Base-by-base conservation (phyloP, 2,329 filamentous ascomycete species). In the Purpureocillium takamizusanense region DNA sequence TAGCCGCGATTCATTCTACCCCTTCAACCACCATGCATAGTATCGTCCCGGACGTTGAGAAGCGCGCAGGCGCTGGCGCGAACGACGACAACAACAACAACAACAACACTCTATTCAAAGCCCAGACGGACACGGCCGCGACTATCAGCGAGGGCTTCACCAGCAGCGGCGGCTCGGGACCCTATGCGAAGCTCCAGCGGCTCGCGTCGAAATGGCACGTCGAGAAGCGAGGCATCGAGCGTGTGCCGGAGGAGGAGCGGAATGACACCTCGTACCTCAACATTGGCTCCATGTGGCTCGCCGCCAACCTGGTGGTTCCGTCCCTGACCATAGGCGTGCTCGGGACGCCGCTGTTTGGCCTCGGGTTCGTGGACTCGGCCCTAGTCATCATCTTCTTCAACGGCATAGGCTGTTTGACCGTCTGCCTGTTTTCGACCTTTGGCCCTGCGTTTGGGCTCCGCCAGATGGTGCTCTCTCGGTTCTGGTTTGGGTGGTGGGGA, bases 301-400 rank as follows among this genome's bases (percentile, higher is more conserved):
- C 82, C 2, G 81, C 82, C 51, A 88, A 88, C 61, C 78, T 88
- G 78, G 81, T 84, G 38, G 78, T 86, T 35, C 81, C 78, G 17
- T 80, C 81, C 12, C 86, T 88, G 51, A 81, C 83, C 35, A 78
- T 88, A 47, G 84, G 83, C 35, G 74, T 81, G 10, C 70, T 38
- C 10, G 36, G 36, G 13, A 30, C 18, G 16, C 36, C 36, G 8
- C 36, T 38, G 33, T 89, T 85, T 59, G 57, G 59, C 17, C 69
- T 88, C 11, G 81, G 81, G 29, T 86, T 83, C 48, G 68, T 80
- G 36, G 83, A 87, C 52, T 75, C 78, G 7, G 74, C 83, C 38
- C 63, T 88, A 36, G 74, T 77, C 23, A 78, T 83, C 47, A 55
- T 87, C 44, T 84, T 87, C 61, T 73, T 87, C 69, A 88, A 87